These are phyloP conservation scores for Bryum argenteum DNA, from an alignment of 225 moss, liverwort and hornwort species.

Conservation along the genomic window DNA sequence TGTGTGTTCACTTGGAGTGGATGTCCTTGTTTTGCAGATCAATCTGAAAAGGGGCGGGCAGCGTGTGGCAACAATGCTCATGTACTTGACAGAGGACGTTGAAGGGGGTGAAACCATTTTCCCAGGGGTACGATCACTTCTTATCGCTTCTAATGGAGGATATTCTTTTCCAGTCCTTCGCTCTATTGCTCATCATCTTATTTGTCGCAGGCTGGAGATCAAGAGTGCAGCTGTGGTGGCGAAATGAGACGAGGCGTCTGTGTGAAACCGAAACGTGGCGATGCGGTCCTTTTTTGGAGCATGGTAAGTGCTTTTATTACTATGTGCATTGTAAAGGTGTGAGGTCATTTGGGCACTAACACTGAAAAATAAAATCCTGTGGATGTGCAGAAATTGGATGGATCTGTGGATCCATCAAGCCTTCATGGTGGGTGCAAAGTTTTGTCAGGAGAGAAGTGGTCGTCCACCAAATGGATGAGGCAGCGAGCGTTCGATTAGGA, in stretches of 20 bases:
- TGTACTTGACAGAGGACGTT: slow-evolving; percentile 70
- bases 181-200: slow-evolving; percentile 7
- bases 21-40: slow-evolving; percentile 42
- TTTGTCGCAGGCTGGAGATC: slow-evolving; percentile 54
- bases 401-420: slow-evolving; percentile 50
- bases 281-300: slow-evolving; percentile 73
- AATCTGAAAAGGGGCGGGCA: slow-evolving; percentile 69
- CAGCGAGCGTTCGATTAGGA: slow-evolving; percentile 57
- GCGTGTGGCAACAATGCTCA: slow-evolving; percentile 76
- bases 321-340: slow-evolving; percentile 3
- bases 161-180: slow-evolving; percentile 7
- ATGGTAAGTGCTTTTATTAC: slow-evolving; percentile 40
- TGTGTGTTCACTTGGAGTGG: slow-evolving; percentile 16
- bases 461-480: slow-evolving; percentile 70
- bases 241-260: slow-evolving; percentile 68
- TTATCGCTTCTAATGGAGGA: slow-evolving; percentile 6
- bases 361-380: not conserved
- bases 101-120: slow-evolving; percentile 74
- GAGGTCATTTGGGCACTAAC: not conserved
- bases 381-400: slow-evolving; percentile 65
- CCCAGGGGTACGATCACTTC: slow-evolving; percentile 46
- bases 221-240: slow-evolving; percentile 71
- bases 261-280: slow-evolving; percentile 64
- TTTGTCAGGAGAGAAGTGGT: slow-evolving; percentile 61
- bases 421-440: slow-evolving; percentile 70